Evolutionary conservation across 345 rosid species (phyloP).

Genomic region (Acer campestre): DNA sequence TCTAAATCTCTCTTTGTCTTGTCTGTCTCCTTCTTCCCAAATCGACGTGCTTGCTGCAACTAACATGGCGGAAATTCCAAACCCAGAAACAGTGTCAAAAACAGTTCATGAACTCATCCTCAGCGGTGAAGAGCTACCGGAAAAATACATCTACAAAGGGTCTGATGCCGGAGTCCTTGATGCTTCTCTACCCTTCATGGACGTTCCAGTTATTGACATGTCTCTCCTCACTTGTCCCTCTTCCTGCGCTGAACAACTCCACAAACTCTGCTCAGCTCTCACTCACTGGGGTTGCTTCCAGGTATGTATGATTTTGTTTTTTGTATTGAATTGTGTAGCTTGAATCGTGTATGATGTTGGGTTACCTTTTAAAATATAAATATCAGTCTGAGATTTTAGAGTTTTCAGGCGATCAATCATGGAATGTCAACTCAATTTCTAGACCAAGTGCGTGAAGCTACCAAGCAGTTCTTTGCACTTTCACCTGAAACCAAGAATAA

Average conservation of each 20-base stretch:
- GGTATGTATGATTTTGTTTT: constrained; percentile 32
- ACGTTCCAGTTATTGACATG: constrained; percentile 56
- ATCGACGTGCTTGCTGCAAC: not conserved
- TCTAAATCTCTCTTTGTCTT: too few species aligned
- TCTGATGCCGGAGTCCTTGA: constrained; percentile 25
- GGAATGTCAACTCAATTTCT: constrained; percentile 55
- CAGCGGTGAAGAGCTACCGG: constrained; percentile 48
- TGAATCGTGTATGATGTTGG: not conserved
- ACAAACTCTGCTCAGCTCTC: constrained; percentile 58
- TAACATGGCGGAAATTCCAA: constrained; percentile 15
- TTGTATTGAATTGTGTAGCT: not conserved
- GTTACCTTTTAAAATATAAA: not conserved
- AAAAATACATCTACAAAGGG: constrained; percentile 41
- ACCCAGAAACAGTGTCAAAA: constrained; percentile 20
- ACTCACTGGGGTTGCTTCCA: constrained; percentile 70
- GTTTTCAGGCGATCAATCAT: constrained; percentile 60
- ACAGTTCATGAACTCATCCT: constrained; percentile 60
- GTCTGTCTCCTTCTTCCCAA: too few species aligned
- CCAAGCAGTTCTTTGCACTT: constrained; percentile 56
- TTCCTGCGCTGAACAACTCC: constrained; percentile 36
- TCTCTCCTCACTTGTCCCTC: constrained; percentile 52
- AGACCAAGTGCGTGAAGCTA: constrained; percentile 47
- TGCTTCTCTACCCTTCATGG: constrained; percentile 35
- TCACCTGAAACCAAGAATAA: constrained; percentile 57
- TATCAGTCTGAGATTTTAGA: not conserved